phyloP scores from a whole-genome alignment of 2,329 filamentous ascomycete species.

The Amauroascus verrucosus region DNA sequence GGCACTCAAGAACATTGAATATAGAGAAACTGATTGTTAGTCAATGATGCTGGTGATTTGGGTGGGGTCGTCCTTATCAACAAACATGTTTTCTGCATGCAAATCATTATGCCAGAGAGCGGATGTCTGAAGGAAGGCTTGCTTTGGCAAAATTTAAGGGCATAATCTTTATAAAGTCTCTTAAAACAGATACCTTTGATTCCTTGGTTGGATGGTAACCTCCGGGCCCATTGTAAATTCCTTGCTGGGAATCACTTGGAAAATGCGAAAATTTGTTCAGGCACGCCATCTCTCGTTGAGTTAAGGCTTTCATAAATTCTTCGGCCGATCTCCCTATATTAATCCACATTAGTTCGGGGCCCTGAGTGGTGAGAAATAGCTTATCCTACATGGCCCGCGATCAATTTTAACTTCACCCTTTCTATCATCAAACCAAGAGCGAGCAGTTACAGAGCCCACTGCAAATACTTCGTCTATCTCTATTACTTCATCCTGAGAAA shows the following conservation, averaged over 20 bases:
- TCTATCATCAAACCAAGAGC: slow-evolving; percentile 19
- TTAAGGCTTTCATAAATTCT: too few species aligned
- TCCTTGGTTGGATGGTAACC: slow-evolving; percentile 26
- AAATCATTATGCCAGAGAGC: slow-evolving; percentile 35
- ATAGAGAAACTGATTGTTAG: slow-evolving; percentile 18
- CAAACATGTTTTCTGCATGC: slow-evolving; percentile 33
- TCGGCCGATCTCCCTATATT: too few species aligned
- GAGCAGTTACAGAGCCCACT: slow-evolving; percentile 19
- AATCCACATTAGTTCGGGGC: too few species aligned
- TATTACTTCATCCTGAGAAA: too few species aligned
- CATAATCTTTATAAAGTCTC: slow-evolving; percentile 25
- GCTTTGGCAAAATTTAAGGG: too few species aligned
- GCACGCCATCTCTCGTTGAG: too few species aligned
- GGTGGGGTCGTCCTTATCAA: slow-evolving; percentile 17
- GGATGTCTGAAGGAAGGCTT: slow-evolving; percentile 15
- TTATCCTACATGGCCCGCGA: slow-evolving; percentile 21
- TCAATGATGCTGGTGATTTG: slow-evolving; percentile 20
- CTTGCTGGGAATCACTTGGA: neutral
- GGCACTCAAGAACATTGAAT: slow-evolving; percentile 18
- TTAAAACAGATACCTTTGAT: slow-evolving; percentile 22
- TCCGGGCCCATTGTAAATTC: slow-evolving; percentile 17
- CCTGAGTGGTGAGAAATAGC: neutral
- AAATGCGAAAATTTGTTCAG: neutral
- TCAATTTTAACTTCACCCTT: slow-evolving; percentile 17
- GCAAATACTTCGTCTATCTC: neutral